Base-by-base conservation (phyloP, 768 basidiomycete species). In the Obba rivulosa region DNA sequence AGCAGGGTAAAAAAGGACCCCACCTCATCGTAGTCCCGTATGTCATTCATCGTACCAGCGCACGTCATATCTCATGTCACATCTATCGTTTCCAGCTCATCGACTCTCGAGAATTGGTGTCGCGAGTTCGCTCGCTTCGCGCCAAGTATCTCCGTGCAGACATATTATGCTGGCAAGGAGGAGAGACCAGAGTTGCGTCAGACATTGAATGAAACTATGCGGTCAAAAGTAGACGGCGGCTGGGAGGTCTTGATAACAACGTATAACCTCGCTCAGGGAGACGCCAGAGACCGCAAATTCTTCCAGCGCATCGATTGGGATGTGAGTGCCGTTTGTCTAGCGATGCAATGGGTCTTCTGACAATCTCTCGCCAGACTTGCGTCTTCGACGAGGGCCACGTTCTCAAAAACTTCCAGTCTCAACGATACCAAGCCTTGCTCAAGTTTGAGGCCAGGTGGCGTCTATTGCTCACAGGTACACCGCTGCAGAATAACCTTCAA, bases 351-450 rank as follows among this genome's bases (percentile, higher is more conserved):
- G n/a, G n/a, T n/a, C n/a, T n/a, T n/a, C n/a, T n/a, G n/a, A n/a
- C 35, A 8, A 20, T 28, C 24, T 24, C 5, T 0, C 16, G 11
- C 28, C 57, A 98, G 95, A 87, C 83, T 25, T 92, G 90, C 57
- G 83, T 98, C 41, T 98, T 89, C 58, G 96, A 99, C 60, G 96
- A 99, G 66, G 96, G 96, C 2, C 96, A 99, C 62, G 83, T 93
- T 44, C 73, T 99, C 53, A 99, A 99, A 72, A 99, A 97, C 62
- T 94, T 90, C 66, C 87, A 94, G 56, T 95, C 92, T n/a, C 92
- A 96, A 59, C 87, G 94, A 18, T 98, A 99, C 64, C 84, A 88
- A 61, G 80, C 90, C 9, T 69, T 99, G 13, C 72, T 98, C 57
- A 85, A 83, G 61, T 89, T 91, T 61, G 79, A 83, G 16, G 87